Evolutionary conservation across 352 stramenopile species (phyloP), one percentile per base, ranked within the genome.

Genomic region (Phytopythium cucurbitacearum): DNA sequence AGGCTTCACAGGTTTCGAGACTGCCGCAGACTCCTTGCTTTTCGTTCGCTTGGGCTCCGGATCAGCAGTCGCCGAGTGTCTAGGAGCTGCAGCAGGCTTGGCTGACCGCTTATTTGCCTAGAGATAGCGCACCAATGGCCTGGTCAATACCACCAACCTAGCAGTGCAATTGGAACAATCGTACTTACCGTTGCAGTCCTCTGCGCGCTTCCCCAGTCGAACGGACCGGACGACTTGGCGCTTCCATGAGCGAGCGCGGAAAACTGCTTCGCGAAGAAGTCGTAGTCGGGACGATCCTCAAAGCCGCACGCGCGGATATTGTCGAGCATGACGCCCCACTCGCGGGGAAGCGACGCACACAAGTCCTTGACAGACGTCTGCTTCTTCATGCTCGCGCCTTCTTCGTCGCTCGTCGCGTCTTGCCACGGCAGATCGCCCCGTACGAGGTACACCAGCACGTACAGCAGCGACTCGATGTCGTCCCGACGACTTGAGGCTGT

Each of bases 401-500:
- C 76, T 6, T 68, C 61, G 49, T 90, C 76, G 50, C 75, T 91
- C 39, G 60, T 63, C 16, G 73, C 76, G 35, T 76, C 50, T 57
- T 84, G 74, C 70, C 86, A 94, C 36, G 77, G 67, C 12, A 97
- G 57, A 40, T 85, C 59, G 11, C 82, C 73, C n/a, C 87, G 77
- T 48, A 96, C 70, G 15, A 97, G 51, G 56, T 97, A 96, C 15
- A 93, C 69, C 4, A 96, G 67, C 28, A 98, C 86, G 51, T 97
- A 88, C 16, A 95, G 58, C 16, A 97, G 60, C 32, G 89, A 85
- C 65, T 98, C 93, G 11, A 98, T 68, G 57, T 98, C 93, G 67
- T 98, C 91, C 40, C 90, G 62, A 21, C 87, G 78, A 54, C 88
- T 95, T 7, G 78, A 66, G 39, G 86, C 84, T 94, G 45, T 10